Evolutionary conservation across 108 stramenopile genomes (phyloP), one percentile per base, ranked within the genome.

Genomic region (Schizochytrium sp.): DNA sequence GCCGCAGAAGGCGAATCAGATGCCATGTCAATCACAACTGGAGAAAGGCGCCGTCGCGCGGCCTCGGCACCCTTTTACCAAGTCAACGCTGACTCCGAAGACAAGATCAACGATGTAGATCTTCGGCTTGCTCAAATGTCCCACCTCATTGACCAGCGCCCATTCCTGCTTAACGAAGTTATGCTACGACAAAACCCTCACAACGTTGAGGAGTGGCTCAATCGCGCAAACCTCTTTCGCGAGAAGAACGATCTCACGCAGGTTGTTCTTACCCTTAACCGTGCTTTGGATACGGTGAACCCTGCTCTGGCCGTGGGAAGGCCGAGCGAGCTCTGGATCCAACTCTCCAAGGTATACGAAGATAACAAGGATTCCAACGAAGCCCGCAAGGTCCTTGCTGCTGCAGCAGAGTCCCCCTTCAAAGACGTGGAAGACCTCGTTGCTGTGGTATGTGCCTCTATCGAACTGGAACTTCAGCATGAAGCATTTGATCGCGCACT

Each of bases 131-230:
- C 97, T 5, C 94, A 98, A 41, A 96, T 98, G 7, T 98, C 98
- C 89, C 93, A 97, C 88, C 93, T 99, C 91, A 95, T 97, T 72
- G 93, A 93, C n/a, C 94, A 97, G 56, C 95, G 98, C 46, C 98
- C 99, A 1, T 87, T 99, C 5, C 91, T 99, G 5, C 93, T 99
- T 53, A 97, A 96, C 89, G 93, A 95, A 46, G 99, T 99, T 3
- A 83, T 97, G 49, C 90, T 99, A 59, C 95, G 98, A 56, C 99
- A 99, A 90, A 99, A 99, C 93, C 99, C 98, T 2, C 95, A 97
- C 88, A 97, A 97, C 90, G 97, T 98, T 4, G 92, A 92, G 47
- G 99, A 99, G 93, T 99, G 99, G 99, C 91, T 96, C 59, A 96
- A 96, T 73, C 95, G 99, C 46, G 95, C 95, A n/a, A 61, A 96